A percentile compares a stretch with the other conserved stretches of the same genome.
Evolutionary conservation across 768 basidiomycete genomes (phyloP).

Genomic region (Tylopilus sp.): DNA sequence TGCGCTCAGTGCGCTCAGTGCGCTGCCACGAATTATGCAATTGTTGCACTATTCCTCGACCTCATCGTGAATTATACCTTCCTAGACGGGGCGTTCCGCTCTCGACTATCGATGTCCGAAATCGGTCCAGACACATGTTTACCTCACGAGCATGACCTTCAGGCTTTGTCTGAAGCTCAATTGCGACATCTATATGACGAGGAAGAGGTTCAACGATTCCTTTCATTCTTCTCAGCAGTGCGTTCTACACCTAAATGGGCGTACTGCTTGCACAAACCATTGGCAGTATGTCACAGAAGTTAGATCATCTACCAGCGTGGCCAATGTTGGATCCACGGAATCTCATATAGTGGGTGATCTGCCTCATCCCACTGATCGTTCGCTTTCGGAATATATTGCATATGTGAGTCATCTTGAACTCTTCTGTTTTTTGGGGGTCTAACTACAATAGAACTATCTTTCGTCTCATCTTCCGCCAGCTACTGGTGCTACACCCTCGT

Average conservation of each 20-base stretch:
- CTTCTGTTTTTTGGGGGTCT: too few species aligned
- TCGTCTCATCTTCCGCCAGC: constrained; percentile 46
- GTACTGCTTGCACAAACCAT: background rate
- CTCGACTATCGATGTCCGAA: constrained; percentile 10
- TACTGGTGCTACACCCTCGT: constrained; percentile 39
- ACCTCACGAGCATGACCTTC: constrained; percentile 5
- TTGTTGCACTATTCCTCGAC: background rate
- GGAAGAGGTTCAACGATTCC: constrained; percentile 60
- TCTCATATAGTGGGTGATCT: background rate
- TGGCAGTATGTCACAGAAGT: constrained; percentile 61
- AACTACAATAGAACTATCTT: constrained; percentile 35
- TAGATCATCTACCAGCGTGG: constrained; percentile 29
- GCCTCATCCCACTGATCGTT: constrained; percentile 8
- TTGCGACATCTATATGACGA: constrained; percentile 58
- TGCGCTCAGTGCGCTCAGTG: too few species aligned
- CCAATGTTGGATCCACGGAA: constrained; percentile 23
- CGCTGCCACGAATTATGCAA: constrained; percentile 1
- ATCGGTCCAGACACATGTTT: background rate
- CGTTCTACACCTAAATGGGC: constrained; percentile 20
- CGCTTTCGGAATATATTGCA: constrained; percentile 28
- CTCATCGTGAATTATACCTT: too few species aligned
- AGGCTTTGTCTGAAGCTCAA: constrained; percentile 46
- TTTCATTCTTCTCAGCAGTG: constrained; percentile 59
- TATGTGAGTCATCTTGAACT: constrained; percentile 20
- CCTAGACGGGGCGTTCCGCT: too few species aligned